Base-by-base conservation (phyloP, 1,139 yeast species). In the Candida sojae region DNA sequence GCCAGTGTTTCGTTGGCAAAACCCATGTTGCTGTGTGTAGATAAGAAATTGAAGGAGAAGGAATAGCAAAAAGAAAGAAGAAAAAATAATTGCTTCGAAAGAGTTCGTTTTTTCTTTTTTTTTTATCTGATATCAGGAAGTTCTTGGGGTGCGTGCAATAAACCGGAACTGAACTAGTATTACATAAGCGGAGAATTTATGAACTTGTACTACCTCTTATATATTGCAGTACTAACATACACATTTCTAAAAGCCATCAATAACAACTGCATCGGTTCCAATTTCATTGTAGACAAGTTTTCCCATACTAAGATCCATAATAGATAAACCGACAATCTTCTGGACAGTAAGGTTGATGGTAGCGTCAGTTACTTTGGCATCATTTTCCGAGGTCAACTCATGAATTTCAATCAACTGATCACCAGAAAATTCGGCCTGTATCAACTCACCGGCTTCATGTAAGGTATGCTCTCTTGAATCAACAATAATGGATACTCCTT, bases 371-470 rank as follows among this genome's bases (percentile, higher is more conserved):
- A 25, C 26, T 44, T 51, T 47, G 2, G 45, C 41, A 9, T 43
- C 25, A 9, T 39, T 45, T 10, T 32, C 42, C 30, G 53, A 23
- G 45, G 57, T 59, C 45, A 80, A 54, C 11, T 75, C 71, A 0
- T 79, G 70, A 44, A 83, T 58, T 56, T 80, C 84, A 8, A 80
- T 60, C 44, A 82, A 63, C 13, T 74, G 66, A 2, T 62, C 60
- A 1, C 52, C 61, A 0, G 57, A 53, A 25, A 79, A 72, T 1
- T 63, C 63, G 35, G 77, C 70, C 58, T 76, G 76, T 48, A 83
- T 73, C 51, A 83, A 62, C 53, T 85, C 90, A 1, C 91, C 91
- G 0, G 90, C 84, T 62, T 85, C 91, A 5, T 66, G 68, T 28
- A 80, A 60, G 4, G 83, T 73, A 50, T 83, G 86, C 23, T 75